Percentiles rank a stretch among this genome's conserved stretches.
These are phyloP conservation scores for Heterobasidion parviporum DNA, from an alignment of 1,284 basidiomycete genomes.

Conservation along the genomic window DNA sequence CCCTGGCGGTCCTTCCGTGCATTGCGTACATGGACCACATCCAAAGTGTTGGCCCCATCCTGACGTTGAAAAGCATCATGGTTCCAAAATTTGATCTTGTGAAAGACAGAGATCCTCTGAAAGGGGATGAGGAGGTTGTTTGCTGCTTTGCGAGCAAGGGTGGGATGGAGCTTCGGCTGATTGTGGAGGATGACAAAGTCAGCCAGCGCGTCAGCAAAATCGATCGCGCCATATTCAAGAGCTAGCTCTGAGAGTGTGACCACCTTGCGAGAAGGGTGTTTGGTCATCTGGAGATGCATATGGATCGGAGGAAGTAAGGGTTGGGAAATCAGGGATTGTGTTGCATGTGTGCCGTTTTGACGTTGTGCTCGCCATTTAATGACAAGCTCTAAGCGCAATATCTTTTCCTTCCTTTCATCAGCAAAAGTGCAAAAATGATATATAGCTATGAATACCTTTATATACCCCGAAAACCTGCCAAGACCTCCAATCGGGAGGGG, in stretches of 20 bases:
- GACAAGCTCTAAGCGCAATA: neutral
- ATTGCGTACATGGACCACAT: slow-evolving; percentile 4
- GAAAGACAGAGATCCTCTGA: slow-evolving; percentile 6
- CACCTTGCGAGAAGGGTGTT: slow-evolving; percentile 13
- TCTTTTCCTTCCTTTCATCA: neutral
- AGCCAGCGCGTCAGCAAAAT: slow-evolving; percentile 14
- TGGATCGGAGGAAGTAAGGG: neutral
- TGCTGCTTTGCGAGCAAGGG: neutral
- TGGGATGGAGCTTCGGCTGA: slow-evolving; percentile 1
- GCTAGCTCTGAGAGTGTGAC: slow-evolving; percentile 10
- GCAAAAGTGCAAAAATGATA: too few relatives aligned
- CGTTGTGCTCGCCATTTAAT: neutral
- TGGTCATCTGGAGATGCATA: slow-evolving; percentile 15
- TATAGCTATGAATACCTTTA: too few relatives aligned
- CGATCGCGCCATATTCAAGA: slow-evolving; percentile 16
- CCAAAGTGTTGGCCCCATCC: slow-evolving; percentile 2
- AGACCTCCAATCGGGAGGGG: too few relatives aligned
- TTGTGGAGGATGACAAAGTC: slow-evolving; percentile 2
- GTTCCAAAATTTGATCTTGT: slow-evolving; percentile 11
- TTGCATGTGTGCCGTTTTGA: neutral
- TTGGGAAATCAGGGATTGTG: too few relatives aligned
- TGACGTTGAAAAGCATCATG: slow-evolving; percentile 2
- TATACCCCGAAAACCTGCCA: too few relatives aligned
- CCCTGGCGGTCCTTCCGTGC: neutral
- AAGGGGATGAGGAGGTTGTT: neutral